phyloP scores from a whole-genome alignment of 495 filamentous ascomycete species.

The Aspergillus biplanus region DNA sequence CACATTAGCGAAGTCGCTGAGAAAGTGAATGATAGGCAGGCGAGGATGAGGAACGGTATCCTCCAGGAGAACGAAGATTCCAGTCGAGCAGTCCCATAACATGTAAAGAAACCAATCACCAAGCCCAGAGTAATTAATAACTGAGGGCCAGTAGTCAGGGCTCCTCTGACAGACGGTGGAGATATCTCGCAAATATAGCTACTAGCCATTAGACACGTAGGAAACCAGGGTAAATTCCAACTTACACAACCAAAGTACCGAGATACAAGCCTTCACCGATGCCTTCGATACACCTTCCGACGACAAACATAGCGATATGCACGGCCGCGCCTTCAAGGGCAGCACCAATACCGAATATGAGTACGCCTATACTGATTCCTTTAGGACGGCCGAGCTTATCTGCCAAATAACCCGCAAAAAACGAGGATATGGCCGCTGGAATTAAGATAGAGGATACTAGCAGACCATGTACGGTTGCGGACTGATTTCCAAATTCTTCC shows the following conservation, averaged over 20 bases:
- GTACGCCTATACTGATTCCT: conserved; percentile 55
- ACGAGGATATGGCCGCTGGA: conserved; percentile 61
- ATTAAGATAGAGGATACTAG: conserved; percentile 68
- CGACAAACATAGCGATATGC: conserved; percentile 56
- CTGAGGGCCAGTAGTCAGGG: conserved; percentile 59
- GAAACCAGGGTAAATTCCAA: background rate
- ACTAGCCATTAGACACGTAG: conserved; percentile 6
- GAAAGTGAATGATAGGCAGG: conserved; percentile 43
- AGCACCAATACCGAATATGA: conserved; percentile 60
- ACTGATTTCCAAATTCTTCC: conserved; percentile 51
- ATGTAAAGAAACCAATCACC: conserved; percentile 62
- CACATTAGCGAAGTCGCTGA: conserved; percentile 39
- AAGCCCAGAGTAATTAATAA: conserved; percentile 56
- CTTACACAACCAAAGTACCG: conserved; percentile 55
- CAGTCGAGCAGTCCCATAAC: conserved; percentile 58
- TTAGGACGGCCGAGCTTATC: conserved; percentile 59
- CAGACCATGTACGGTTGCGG: conserved; percentile 59
- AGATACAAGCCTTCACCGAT: conserved; percentile 64
- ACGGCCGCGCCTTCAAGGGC: conserved; percentile 52
- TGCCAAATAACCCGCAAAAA: conserved; percentile 65
- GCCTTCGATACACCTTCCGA: conserved; percentile 58
- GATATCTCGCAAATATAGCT: conserved; percentile 66
- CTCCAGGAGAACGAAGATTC: conserved; percentile 61
- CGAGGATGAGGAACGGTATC: conserved; percentile 53
- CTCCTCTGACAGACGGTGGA: conserved; percentile 53